phyloP scores from a whole-genome alignment of 2,329 filamentous ascomycete species.

The Coniella lustricola region DNA sequence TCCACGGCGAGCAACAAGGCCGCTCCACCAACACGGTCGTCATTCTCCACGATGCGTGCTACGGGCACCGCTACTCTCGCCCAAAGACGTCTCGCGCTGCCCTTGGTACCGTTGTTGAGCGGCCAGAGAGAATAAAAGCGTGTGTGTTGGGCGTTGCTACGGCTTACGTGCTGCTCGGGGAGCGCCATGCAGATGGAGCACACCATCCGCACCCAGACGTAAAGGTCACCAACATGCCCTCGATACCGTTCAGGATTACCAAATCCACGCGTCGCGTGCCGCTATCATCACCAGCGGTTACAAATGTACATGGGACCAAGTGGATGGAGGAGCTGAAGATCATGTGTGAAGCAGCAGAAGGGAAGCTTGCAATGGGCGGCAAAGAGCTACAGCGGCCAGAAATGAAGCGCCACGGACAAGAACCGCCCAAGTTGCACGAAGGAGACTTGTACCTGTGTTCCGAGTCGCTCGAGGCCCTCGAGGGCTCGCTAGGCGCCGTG shows the following conservation, averaged over 20 bases:
- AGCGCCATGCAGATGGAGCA: constrained; percentile 64
- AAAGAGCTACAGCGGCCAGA: constrained; percentile 71
- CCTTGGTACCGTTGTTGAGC: constrained; percentile 79
- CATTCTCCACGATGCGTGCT: constrained; percentile 87
- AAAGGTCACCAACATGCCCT: constrained; percentile 46
- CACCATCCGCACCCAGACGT: constrained; percentile 60
- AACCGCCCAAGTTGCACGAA: constrained; percentile 60
- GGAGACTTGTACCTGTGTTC: constrained; percentile 87
- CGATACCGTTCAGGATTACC: constrained; percentile 73
- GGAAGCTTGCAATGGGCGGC: constrained; percentile 66
- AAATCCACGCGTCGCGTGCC: constrained; percentile 69
- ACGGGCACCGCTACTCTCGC: constrained; percentile 85
- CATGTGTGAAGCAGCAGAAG: constrained; percentile 77
- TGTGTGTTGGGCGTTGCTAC: constrained; percentile 73
- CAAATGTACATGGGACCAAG: constrained; percentile 80
- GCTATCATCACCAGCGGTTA: constrained; percentile 69
- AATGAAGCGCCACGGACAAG: constrained; percentile 41
- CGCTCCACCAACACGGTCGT: constrained; percentile 61
- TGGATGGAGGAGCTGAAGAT: constrained; percentile 90
- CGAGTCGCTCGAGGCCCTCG: constrained; percentile 79
- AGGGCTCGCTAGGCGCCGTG: constrained; percentile 86
- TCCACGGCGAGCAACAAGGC: constrained; percentile 41
- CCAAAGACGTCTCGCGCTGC: constrained; percentile 66
- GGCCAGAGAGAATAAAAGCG: constrained; percentile 84
- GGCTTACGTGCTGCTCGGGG: constrained; percentile 86